Conservation (phyloP, 257 asterid genomes). For the Lycium ferocissimum region DNA sequence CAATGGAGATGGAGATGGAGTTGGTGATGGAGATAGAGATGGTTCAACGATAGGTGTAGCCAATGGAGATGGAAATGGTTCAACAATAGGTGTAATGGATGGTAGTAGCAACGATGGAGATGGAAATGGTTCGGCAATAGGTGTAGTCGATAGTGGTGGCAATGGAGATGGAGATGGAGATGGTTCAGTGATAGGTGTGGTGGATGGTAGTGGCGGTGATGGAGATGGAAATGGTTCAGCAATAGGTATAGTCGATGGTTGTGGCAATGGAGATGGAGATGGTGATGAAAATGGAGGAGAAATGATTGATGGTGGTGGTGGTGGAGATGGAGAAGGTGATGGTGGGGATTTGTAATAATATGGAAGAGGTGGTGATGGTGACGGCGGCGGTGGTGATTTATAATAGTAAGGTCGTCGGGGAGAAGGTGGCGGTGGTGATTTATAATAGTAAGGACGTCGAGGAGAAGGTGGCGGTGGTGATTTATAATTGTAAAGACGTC, state of each 20-base stretch:
- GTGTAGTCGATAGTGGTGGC: neutral
- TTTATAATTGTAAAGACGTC: neutral
- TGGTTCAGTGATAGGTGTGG: too few relatives aligned
- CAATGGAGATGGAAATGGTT: neutral
- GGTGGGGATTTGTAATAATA: neutral
- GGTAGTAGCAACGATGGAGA: neutral
- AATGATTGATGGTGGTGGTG: neutral
- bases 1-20: too few relatives aligned
- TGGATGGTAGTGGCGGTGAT: neutral
- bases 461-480: neutral
- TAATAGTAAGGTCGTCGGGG: neutral
- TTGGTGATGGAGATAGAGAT: too few relatives aligned
- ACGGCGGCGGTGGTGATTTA: neutral
- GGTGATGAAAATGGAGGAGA: neutral
- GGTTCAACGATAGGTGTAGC: too few relatives aligned
- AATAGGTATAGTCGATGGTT: neutral
- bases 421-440: neutral
- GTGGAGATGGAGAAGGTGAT: neutral
- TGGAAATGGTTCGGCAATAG: neutral
- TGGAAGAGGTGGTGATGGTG: neutral
- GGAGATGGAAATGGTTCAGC: neutral
- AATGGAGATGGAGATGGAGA: neutral
- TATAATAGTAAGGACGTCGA: too few relatives aligned
- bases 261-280: neutral
- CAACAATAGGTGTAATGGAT: neutral